phyloP scores from a whole-genome alignment of 129 eudicot genomes.

The Helichrysum umbraculigerum region DNA sequence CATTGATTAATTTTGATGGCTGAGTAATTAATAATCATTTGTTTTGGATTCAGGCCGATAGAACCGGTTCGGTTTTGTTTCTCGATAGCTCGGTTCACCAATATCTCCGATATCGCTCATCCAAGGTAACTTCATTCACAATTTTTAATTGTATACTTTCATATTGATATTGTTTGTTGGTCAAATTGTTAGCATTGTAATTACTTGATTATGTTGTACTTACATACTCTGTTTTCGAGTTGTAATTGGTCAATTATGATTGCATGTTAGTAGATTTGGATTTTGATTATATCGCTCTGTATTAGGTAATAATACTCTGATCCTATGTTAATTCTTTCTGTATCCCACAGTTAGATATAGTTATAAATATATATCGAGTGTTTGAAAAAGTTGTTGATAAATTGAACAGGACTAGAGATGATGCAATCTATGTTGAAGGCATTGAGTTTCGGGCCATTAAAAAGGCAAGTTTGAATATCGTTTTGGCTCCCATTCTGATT shows the following conservation, averaged over 20 bases:
- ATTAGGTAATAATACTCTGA: too few relatives aligned
- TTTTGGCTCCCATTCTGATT: too few relatives aligned
- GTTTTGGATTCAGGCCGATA: constrained; percentile 43
- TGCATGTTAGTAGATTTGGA: not conserved
- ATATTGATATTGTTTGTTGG: not conserved
- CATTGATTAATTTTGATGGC: constrained; percentile 18
- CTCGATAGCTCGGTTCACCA: constrained; percentile 64
- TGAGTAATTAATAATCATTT: not conserved
- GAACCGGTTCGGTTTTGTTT: constrained; percentile 52
- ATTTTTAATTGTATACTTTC: not conserved
- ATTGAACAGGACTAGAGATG: too few relatives aligned
- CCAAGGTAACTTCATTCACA: constrained; percentile 33
- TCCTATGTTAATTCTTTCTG: too few relatives aligned
- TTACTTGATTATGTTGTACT: not conserved
- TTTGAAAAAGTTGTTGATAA: too few relatives aligned
- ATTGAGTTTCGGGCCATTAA: too few relatives aligned
- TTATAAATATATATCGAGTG: too few relatives aligned
- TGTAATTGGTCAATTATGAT: too few relatives aligned
- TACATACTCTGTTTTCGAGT: not conserved
- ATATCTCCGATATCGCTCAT: constrained; percentile 46
- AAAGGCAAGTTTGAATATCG: too few relatives aligned
- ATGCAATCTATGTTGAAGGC: too few relatives aligned
- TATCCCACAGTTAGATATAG: too few relatives aligned
- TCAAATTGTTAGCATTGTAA: not conserved
- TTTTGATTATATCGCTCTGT: constrained; percentile 4